Evolutionary conservation across 2,329 filamentous ascomycete genomes (phyloP).

Genomic region (Cercospora sesami): DNA sequence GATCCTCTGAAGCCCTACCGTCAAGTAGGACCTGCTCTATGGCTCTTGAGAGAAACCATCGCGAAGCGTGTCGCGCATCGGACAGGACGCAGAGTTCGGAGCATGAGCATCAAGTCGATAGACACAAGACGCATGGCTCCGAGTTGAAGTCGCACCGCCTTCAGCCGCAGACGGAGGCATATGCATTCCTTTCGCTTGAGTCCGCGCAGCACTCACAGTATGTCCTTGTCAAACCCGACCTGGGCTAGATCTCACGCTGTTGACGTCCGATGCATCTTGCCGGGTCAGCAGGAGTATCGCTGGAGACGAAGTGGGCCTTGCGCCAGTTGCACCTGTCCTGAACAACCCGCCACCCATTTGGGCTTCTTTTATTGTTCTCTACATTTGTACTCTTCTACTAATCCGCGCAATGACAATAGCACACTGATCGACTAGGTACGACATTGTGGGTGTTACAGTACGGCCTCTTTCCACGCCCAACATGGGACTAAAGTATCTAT

Average conservation of each 20-base stretch:
- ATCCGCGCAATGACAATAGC: not conserved
- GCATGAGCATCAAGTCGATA: not conserved
- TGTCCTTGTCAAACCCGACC: not conserved
- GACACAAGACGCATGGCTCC: not conserved
- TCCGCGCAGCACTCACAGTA: not conserved
- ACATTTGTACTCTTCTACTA: not conserved
- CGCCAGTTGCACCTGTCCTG: not conserved
- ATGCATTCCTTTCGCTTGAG: constrained; percentile 8
- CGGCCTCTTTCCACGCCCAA: not conserved
- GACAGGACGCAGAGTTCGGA: not conserved
- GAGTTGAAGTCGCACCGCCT: not conserved
- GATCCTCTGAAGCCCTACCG: not conserved
- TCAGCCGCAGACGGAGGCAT: not conserved
- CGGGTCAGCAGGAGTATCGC: not conserved
- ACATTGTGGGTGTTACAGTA: not conserved
- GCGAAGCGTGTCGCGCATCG: not conserved
- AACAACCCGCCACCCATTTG: not conserved
- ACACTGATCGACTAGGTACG: not conserved
- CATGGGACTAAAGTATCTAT: not conserved
- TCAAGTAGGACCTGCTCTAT: not conserved
- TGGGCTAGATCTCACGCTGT: not conserved
- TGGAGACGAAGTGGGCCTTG: not conserved
- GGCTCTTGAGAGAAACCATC: not conserved
- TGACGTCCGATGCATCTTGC: not conserved
- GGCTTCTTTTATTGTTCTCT: not conserved